Base-by-base conservation (phyloP, 805 yeast species). In the Lachancea sp. region DNA sequence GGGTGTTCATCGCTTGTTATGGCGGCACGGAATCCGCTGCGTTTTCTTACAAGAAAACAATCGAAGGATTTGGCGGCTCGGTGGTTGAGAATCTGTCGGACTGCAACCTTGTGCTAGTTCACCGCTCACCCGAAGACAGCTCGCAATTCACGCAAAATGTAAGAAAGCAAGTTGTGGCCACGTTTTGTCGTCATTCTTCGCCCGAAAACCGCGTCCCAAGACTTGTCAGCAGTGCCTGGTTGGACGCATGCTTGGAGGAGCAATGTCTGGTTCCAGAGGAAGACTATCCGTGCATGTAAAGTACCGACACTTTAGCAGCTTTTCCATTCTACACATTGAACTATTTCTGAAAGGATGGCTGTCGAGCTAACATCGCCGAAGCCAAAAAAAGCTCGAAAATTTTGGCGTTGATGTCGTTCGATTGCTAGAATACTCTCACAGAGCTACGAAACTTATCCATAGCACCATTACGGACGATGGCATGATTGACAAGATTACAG, bases 31-130 rank as follows among this genome's bases (percentile, higher is more conserved):
- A n/a, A n/a, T n/a, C 25, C 8, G 25, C 25, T 22, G 8, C 25
- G 8, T 22, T 22, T 22, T 6, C 25, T 22, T 22, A 22, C 25
- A 32, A 43, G 26, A 31, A 46, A 6, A 58, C 62, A 25, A 64
- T 75, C 13, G 64, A 67, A 27, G 54, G 60, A 18, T 70, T 75
- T 40, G 81, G 78, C 19, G 85, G 79, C 1, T 62, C 59, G 2
- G 37, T 68, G 3, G 55, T 53, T 2, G 45, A 30, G 18, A 34
- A 50, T 1, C 18, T 71, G 1, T 46, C 42, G 2, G 58, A 60
- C 3, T 64, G 73, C 36, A 66, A 73, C 30, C 55, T 72, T 17
- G 65, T 79, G 5, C 63, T 80, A 13, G 66, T 68, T 11, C 26
- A 27, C 27, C 13, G 30, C 2, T 42, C 35, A 22, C 12, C 39